Conservation (phyloP, 2,329 filamentous ascomycete species). For the Davidsoniella eucalypti region DNA sequence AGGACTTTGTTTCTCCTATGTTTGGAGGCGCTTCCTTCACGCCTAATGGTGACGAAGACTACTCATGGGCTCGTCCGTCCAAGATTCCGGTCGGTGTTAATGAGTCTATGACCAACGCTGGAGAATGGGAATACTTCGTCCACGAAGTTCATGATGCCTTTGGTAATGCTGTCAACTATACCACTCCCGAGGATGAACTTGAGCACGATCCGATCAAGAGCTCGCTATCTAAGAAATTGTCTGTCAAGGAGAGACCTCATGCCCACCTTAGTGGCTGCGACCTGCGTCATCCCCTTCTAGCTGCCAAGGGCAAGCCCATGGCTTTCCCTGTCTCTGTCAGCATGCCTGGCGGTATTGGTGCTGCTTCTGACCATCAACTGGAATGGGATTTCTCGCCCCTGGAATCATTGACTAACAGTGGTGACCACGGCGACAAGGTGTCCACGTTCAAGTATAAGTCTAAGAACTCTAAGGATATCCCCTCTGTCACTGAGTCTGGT, state of each 20-base stretch:
- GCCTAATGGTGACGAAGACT: conserved; percentile 38
- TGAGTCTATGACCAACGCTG: conserved; percentile 66
- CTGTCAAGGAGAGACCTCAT: conserved; percentile 72
- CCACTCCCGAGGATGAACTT: conserved; percentile 46
- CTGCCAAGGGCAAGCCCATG: conserved; percentile 55
- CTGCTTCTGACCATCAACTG: conserved; percentile 52
- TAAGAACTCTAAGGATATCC: conserved; percentile 44
- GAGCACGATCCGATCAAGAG: conserved; percentile 43
- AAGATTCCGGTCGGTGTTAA: conserved; percentile 70
- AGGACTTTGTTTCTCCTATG: conserved; percentile 66
- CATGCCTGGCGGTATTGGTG: conserved; percentile 43
- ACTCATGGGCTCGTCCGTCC: conserved; percentile 65
- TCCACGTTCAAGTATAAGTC: conserved; percentile 41
- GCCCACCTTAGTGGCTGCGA: conserved; percentile 60
- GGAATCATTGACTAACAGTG: conserved; percentile 48
- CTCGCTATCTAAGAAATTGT: conserved; percentile 58
- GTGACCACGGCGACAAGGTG: conserved; percentile 48
- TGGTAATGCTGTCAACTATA: conserved; percentile 71
- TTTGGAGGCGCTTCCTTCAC: conserved; percentile 44
- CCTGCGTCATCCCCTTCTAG: conserved; percentile 62
- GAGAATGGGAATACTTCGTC: conserved; percentile 76
- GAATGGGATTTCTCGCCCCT: conserved; percentile 71
- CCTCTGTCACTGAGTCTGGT: conserved; percentile 58
- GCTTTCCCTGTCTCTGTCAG: conserved; percentile 43
- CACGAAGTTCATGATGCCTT: conserved; percentile 85